phyloP scores from a whole-genome alignment of 2,329 filamentous ascomycete species.

The Raffaelea arxii region DNA sequence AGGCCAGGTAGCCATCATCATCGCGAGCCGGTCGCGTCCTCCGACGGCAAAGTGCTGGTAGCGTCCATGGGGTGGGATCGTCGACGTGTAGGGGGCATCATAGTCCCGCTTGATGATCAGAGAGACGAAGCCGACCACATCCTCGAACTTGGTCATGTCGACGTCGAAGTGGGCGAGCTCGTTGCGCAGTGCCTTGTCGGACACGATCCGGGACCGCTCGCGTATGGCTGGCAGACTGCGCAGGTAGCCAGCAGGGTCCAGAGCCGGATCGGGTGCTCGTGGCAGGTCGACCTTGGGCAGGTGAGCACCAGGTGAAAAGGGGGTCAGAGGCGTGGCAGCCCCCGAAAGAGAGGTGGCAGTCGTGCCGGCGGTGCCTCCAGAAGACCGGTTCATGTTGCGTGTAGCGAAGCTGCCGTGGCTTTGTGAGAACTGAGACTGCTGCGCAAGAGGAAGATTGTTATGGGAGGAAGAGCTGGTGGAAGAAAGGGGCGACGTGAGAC shows the following conservation, averaged over 20 bases:
- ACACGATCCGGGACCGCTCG: constrained; percentile 63
- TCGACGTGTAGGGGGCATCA: constrained; percentile 38
- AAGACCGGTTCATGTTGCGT: constrained; percentile 37
- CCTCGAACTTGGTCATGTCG: constrained; percentile 72
- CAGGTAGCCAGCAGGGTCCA: constrained; percentile 85
- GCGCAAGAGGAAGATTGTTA: no score
- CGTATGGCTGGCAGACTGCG: constrained; percentile 82
- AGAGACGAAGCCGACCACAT: constrained; percentile 81
- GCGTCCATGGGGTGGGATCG: constrained; percentile 76
- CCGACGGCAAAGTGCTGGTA: constrained; percentile 83
- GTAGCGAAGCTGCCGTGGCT: constrained; percentile 22
- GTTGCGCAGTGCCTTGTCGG: constrained; percentile 68
- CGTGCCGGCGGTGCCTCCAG: constrained; percentile 34
- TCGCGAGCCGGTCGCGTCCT: constrained; percentile 61
- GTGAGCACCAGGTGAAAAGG: constrained; percentile 37
- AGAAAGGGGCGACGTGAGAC: constrained; percentile 28
- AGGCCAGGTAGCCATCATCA: constrained; percentile 61
- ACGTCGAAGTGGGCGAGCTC: constrained; percentile 80
- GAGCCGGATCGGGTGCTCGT: constrained; percentile 72
- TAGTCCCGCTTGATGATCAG: constrained; percentile 73
- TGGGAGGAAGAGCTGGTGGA: constrained; percentile 5
- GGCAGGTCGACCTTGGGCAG: constrained; percentile 74
- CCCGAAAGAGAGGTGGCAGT: constrained; percentile 11
- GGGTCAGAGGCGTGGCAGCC: constrained; percentile 38
- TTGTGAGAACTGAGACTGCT: constrained; percentile 19